Evolutionary conservation across 495 filamentous ascomycete genomes (phyloP).

Genomic region (Pyronema domesticum): DNA sequence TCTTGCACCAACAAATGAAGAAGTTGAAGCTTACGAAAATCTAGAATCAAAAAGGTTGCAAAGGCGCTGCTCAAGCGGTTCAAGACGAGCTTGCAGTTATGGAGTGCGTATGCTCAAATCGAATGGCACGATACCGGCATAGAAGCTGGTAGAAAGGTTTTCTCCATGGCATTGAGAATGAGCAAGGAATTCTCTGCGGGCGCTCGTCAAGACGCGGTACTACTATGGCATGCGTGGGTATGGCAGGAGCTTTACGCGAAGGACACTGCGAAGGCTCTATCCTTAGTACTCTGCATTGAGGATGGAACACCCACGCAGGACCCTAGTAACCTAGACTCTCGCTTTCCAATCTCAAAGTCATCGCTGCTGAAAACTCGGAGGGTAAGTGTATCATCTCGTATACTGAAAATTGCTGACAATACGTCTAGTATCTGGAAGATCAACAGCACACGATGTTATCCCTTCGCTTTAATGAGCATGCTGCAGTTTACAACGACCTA

Average conservation of each 20-base stretch:
- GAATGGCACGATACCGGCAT: constrained; percentile 42
- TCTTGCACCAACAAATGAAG: neutral
- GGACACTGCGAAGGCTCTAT: constrained; percentile 31
- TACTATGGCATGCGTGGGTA: constrained; percentile 53
- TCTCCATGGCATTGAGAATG: constrained; percentile 46
- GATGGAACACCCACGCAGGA: constrained; percentile 6
- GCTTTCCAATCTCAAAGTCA: constrained; percentile 7
- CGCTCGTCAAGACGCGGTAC: constrained; percentile 29
- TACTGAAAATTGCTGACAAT: constrained; percentile 23
- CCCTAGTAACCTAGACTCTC: neutral
- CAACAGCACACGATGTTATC: constrained; percentile 40
- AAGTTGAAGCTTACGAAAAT: neutral
- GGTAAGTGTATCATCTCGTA: constrained; percentile 26
- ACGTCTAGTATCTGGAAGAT: constrained; percentile 34
- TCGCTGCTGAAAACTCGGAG: constrained; percentile 35
- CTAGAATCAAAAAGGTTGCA: constrained; percentile 50
- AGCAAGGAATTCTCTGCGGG: constrained; percentile 27
- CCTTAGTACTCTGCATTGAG: constrained; percentile 22
- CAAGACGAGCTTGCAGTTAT: constrained; percentile 46
- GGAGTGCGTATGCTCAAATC: constrained; percentile 60
- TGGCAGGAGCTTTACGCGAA: constrained; percentile 45
- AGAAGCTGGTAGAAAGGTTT: constrained; percentile 42
- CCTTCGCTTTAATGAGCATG: constrained; percentile 19
- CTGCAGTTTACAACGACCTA: constrained; percentile 40
- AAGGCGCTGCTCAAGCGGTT: constrained; percentile 54